A percentile compares a stretch with the other conserved stretches of the same genome.
phyloP scores from a whole-genome alignment of 768 basidiomycete genomes.

The Naganishia friedmannii region DNA sequence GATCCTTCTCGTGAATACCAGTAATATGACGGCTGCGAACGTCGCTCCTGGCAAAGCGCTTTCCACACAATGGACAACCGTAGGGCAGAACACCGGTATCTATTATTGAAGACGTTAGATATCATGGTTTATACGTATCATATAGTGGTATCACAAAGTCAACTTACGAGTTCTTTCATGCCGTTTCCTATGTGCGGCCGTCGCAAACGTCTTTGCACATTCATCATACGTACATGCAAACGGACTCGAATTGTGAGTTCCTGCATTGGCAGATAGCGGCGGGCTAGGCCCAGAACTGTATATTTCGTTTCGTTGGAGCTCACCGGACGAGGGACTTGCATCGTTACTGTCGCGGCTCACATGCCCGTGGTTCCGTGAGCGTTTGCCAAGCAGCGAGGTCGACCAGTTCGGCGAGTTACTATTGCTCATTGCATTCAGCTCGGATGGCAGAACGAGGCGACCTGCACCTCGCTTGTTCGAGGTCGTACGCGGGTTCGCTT shows the following conservation, averaged over 20 bases:
- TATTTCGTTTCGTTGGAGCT: neutral
- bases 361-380: neutral
- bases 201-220: slow-evolving; percentile 16
- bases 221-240: slow-evolving; percentile 14
- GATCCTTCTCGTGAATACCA: slow-evolving; percentile 12
- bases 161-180: slow-evolving; percentile 24
- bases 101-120: neutral
- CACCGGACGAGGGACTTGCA: neutral
- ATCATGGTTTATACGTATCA: neutral
- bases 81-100: slow-evolving; percentile 20
- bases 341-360: neutral
- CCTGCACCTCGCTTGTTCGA: no score
- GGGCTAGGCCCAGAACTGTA: neutral
- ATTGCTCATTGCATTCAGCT: neutral
- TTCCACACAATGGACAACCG: slow-evolving; percentile 7
- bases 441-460: neutral
- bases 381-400: slow-evolving; percentile 10
- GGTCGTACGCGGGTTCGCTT: neutral
- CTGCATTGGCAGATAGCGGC: neutral
- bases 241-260: neutral
- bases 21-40: slow-evolving; percentile 12
- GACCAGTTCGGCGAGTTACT: neutral
- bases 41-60: slow-evolving; percentile 23
- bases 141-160: neutral
- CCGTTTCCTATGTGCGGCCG: slow-evolving; percentile 22